These are phyloP conservation scores for Diaporthe velutina DNA, from an alignment of 2,329 filamentous ascomycete genomes.

Conservation along the genomic window DNA sequence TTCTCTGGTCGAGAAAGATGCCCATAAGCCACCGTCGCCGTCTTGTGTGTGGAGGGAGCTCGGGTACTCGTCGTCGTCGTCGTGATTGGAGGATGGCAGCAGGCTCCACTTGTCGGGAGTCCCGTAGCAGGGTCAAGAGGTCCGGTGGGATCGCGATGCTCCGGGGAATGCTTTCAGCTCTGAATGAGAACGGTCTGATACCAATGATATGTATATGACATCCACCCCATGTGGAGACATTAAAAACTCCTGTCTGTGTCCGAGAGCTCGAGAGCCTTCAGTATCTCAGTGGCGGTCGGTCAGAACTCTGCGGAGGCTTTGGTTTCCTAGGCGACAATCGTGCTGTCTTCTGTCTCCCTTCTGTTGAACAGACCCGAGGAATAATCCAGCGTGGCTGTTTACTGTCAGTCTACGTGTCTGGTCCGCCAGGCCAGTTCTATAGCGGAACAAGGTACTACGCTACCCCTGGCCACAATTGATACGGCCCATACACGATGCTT, in stretches of 20 bases:
- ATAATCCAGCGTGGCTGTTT: background rate
- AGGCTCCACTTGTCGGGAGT: conserved; percentile 1
- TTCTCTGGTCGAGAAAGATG: background rate
- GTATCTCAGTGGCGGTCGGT: no score
- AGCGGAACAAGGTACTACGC: no score
- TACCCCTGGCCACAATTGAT: background rate
- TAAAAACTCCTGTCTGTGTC: background rate
- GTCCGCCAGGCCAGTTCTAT: background rate
- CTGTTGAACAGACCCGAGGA: background rate
- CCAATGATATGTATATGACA: background rate
- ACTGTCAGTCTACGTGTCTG: background rate
- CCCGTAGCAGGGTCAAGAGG: background rate
- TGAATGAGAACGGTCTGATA: background rate
- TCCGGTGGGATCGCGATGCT: no score
- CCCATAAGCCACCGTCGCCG: background rate
- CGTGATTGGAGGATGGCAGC: background rate
- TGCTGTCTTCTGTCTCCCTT: background rate
- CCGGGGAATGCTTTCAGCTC: background rate
- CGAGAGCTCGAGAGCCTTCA: no score
- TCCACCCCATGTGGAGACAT: background rate
- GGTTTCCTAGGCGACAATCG: no score
- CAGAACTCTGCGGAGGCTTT: background rate
- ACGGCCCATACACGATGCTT: background rate
- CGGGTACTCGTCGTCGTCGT: background rate
- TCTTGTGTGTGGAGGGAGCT: no score